phyloP scores from a whole-genome alignment of 2,329 filamentous ascomycete species.

The Fusarium abutilonis region DNA sequence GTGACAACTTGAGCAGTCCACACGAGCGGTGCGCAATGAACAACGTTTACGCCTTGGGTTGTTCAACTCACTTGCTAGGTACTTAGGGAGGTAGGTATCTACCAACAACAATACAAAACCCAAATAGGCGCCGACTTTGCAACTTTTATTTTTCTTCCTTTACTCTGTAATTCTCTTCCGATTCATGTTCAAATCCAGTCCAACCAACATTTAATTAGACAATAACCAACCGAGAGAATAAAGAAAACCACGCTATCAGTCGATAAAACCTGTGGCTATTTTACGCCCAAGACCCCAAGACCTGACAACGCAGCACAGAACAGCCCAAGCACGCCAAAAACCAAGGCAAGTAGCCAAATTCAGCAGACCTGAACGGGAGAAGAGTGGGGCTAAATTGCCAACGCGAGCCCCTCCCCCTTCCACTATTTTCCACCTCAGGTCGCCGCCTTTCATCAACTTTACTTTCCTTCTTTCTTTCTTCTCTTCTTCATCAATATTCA shows the following conservation, averaged over 20 bases:
- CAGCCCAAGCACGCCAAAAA: slow-evolving; percentile 15
- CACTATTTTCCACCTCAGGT: slow-evolving; percentile 25
- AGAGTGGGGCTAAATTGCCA: slow-evolving; percentile 32
- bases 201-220: background rate
- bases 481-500: slow-evolving; percentile 19
- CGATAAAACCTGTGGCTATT: slow-evolving; percentile 4
- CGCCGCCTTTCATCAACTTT: slow-evolving; percentile 19
- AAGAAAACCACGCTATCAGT: background rate
- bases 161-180: slow-evolving; percentile 5
- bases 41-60: slow-evolving; percentile 27
- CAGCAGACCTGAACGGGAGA: background rate
- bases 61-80: slow-evolving; percentile 15
- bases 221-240: background rate
- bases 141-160: slow-evolving; percentile 5
- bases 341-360: slow-evolving; percentile 25
- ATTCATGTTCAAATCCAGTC: background rate
- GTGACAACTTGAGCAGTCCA: slow-evolving; percentile 16
- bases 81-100: too few relatives aligned
- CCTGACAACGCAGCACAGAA: slow-evolving; percentile 1
- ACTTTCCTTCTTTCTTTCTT: slow-evolving; percentile 1
- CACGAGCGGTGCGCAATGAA: slow-evolving; percentile 20
- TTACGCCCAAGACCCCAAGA: background rate
- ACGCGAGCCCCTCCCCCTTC: slow-evolving; percentile 27
- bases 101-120: slow-evolving; percentile 29
- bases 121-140: slow-evolving; percentile 1